Percentiles rank a stretch among this genome's conserved stretches.
phyloP scores from a whole-genome alignment of 495 filamentous ascomycete genomes.

The Penicillium psychrofluorescens region DNA sequence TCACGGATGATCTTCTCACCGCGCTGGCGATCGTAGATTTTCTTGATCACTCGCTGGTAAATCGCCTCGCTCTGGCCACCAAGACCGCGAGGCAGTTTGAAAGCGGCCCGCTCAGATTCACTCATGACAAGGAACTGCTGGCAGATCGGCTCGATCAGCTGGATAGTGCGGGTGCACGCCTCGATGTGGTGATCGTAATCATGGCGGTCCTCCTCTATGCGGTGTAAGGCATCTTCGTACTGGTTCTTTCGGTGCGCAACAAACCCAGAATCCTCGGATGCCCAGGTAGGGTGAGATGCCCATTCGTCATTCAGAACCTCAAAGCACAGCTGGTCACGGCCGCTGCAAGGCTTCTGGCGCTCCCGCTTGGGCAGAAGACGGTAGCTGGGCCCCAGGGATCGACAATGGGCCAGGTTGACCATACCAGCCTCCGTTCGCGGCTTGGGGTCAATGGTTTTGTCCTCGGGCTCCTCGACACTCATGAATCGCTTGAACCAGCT shows the following conservation, averaged over 20 bases:
- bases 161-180: conserved; percentile 84
- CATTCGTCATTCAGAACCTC: conserved; percentile 93
- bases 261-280: conserved; percentile 96
- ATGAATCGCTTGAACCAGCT: conserved; percentile 79
- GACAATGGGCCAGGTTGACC: conserved; percentile 87
- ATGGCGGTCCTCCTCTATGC: conserved; percentile 96
- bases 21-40: conserved; percentile 86
- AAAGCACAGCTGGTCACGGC: conserved; percentile 87
- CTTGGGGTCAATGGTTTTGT: conserved; percentile 72
- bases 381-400: conserved; percentile 90
- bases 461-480: conserved; percentile 55
- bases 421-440: conserved; percentile 64
- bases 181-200: conserved; percentile 99
- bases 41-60: conserved; percentile 93
- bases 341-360: conserved; percentile 78
- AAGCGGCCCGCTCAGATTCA: conserved; percentile 59
- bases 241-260: conserved; percentile 95
- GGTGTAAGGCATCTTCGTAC: conserved; percentile 85
- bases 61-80: conserved; percentile 93
- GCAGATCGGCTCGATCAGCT: conserved; percentile 87
- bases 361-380: conserved; percentile 84
- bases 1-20: conserved; percentile 75
- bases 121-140: conserved; percentile 75
- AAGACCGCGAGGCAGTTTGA: conserved; percentile 71
- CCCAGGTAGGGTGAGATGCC: conserved; percentile 99